Evolutionary conservation across 129 eudicot genomes (phyloP), one percentile per base, ranked within the genome.

Genomic region (Mikania micrantha): DNA sequence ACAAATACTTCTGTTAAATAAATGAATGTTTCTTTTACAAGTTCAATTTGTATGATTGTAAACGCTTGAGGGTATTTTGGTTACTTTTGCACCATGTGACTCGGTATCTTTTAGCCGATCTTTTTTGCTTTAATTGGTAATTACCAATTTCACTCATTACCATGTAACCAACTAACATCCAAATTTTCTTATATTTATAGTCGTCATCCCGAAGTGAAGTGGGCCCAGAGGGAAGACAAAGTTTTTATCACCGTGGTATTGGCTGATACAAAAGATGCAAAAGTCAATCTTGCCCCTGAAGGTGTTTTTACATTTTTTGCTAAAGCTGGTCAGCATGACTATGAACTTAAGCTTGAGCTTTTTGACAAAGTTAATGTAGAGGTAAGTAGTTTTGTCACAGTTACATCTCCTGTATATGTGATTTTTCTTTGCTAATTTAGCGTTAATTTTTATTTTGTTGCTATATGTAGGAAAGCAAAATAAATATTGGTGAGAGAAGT

Each of bases 161-260:
- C 13, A 40, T 21, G 11, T 68, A 34, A 17, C 44, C 24, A 62
- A 57, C 70, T 41, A 35, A 28, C 5, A n/a, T 35, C 22, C n/a
- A 74, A n/a, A 13, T 20, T 2, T 15, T 59, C 61, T 66, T 19
- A 35, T 20, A 2, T 58, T 50, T 82, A 67, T 41, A 91, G 96
- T 82, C 95, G 90, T 54, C 90, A 88, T 79, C 98, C 98, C 12
- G 95, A 86, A 48, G 81, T 93, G 45, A 93, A 88, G 81, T 93
- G 98, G 98, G 98, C 98, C 7, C 88, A 93, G 61, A 86, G 96
- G 75, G 85, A 77, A 57, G 98, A 93, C 74, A 84, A 80, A 72
- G 80, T 93, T 4, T 93, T 48, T 59, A 69, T 93, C 54, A 93
- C 96, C 5, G 96, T 93, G 34, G 39, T 82, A 42, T 73, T 93